phyloP scores from a whole-genome alignment of 352 stramenopile species.

The Pythium sukuiense region DNA sequence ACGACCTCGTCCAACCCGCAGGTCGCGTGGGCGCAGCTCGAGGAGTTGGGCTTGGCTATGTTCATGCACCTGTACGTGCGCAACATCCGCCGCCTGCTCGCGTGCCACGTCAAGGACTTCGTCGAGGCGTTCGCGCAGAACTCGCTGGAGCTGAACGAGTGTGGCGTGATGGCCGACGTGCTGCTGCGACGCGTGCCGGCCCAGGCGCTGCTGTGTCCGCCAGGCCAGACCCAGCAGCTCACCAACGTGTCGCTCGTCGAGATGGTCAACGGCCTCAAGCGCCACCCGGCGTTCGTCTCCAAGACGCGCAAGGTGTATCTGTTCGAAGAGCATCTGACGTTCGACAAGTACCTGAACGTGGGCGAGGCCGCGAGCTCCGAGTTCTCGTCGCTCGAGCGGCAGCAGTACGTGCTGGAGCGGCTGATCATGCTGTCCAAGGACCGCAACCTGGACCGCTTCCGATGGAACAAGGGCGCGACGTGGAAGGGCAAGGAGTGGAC shows the following conservation, averaged over 20 bases:
- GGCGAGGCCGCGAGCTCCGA: conserved; percentile 66
- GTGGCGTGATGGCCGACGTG: conserved; percentile 77
- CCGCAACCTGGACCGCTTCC: conserved; percentile 79
- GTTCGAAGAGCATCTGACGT: conserved; percentile 78
- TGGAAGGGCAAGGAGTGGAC: conserved; percentile 89
- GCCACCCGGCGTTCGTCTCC: conserved; percentile 72
- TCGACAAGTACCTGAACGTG: conserved; percentile 88
- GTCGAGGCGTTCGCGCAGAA: conserved; percentile 83
- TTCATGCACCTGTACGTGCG: conserved; percentile 88
- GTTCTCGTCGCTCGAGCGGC: conserved; percentile 73
- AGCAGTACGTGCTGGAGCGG: conserved; percentile 84
- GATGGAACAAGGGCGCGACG: conserved; percentile 76
- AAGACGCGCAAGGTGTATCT: conserved; percentile 74
- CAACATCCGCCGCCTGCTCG: conserved; percentile 78
- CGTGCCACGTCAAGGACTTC: conserved; percentile 84
- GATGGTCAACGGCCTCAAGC: conserved; percentile 66
- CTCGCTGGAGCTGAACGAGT: conserved; percentile 75
- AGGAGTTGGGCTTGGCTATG: conserved; percentile 76
- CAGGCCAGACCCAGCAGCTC: conserved; percentile 69
- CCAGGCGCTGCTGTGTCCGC: conserved; percentile 75
- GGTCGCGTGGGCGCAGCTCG: conserved; percentile 72
- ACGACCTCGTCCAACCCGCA: conserved; percentile 73
- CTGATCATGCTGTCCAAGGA: conserved; percentile 88
- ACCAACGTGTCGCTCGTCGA: conserved; percentile 82
- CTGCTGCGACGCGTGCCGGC: conserved; percentile 66